Evolutionary conservation across 345 rosid genomes (phyloP).

Genomic region (Clausena lansium): DNA sequence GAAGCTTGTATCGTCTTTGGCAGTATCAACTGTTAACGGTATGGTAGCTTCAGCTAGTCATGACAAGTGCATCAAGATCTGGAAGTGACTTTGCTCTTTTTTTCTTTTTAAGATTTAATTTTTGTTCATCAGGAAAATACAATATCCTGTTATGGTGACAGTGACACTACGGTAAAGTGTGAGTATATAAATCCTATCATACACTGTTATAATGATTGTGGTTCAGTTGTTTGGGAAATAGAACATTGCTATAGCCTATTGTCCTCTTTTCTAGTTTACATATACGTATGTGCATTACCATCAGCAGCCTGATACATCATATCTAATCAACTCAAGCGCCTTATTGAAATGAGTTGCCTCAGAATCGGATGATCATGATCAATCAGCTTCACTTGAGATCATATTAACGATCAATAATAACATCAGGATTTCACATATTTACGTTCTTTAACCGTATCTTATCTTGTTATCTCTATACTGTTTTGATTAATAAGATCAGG

Average conservation of each 20-base stretch:
- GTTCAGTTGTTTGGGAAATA: too few relatives aligned
- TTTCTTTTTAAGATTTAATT: too few relatives aligned
- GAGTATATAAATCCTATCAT: too few relatives aligned
- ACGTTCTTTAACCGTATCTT: too few relatives aligned
- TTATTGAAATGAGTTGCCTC: slow-evolving; percentile 36
- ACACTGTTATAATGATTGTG: too few relatives aligned
- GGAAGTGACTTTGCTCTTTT: slow-evolving; percentile 56
- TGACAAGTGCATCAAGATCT: slow-evolving; percentile 44
- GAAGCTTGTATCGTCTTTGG: slow-evolving; percentile 35
- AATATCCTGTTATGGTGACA: neutral
- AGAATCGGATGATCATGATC: slow-evolving; percentile 40
- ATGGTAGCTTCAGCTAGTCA: slow-evolving; percentile 48
- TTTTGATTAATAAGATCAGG: too few relatives aligned
- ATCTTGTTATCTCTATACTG: too few relatives aligned
- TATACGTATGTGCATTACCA: too few relatives aligned
- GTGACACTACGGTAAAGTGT: neutral
- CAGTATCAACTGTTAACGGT: slow-evolving; percentile 41
- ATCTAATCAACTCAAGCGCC: slow-evolving; percentile 36
- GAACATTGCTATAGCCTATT: too few relatives aligned
- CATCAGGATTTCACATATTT: too few relatives aligned
- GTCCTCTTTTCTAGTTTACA: too few relatives aligned
- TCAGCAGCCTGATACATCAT: neutral
- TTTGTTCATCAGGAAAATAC: neutral
- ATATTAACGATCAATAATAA: too few relatives aligned
- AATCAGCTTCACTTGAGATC: slow-evolving; percentile 17